Base-by-base conservation (phyloP, 352 stramenopile species). In the Globisporangium spinosum region DNA sequence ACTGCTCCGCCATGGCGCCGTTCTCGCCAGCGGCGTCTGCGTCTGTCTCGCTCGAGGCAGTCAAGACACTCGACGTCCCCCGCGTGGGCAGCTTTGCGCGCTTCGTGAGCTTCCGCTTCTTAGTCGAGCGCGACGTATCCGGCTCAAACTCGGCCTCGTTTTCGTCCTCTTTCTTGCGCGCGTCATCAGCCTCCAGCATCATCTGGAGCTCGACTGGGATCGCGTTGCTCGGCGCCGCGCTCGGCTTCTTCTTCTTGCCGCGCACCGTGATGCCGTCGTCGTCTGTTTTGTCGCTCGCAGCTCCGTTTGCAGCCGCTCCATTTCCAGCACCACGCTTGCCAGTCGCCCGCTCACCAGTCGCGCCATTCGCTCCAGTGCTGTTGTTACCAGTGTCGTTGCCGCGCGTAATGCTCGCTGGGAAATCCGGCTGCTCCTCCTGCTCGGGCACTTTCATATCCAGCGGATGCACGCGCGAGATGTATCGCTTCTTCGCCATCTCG, bases 401-500 rank as follows among this genome's bases (percentile, higher is more conserved):
- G 25, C 79, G 76, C 67, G 75, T 90, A 72, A 90, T 91, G 62
- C 75, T 88, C 23, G 70, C 71, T 23, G 82, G 80, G 51, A 90
- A 87, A 7, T 90, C 84, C 2, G 77, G 78, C n/a, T 72, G 68
- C 53, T 84, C 80, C 53, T 92, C 80, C 0, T 74, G 71, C 61
- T 91, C 80, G 0, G 75, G 79, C 34, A 91, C 65, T 64, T 86
- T 92, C 60, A 96, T 74, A 60, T 95, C 85, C 13, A 96, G 67
- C 53, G 89, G 89, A 62, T 96, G 87, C 49, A 96, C 89, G 12
- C 89, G 84, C 32, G 84, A 83, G 61, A 96, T 90, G 76, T 92
- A 95, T 58, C 89, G 81, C 71, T 91, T 91, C 73, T 96, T 96
- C 68, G 87, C 87, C 89, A 96, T 95, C 51, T 96, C 83, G 32